phyloP scores from a whole-genome alignment of 2,329 filamentous ascomycete species.

The Pseudofabraea citricarpa region DNA sequence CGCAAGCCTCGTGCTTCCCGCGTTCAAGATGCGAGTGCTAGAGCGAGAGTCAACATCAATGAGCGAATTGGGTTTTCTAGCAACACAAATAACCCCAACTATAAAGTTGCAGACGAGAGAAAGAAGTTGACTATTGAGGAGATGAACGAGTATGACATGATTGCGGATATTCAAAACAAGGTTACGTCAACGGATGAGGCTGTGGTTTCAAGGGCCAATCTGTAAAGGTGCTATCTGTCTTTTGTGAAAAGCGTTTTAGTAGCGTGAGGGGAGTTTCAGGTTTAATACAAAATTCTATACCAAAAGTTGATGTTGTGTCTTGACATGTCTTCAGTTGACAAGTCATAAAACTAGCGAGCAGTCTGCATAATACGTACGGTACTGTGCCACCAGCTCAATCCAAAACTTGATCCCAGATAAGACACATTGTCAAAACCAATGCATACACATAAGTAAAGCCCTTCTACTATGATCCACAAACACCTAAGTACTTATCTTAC shows the following conservation, averaged over 20 bases:
- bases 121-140: conserved; percentile 63
- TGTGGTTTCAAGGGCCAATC: background rate
- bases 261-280: background rate
- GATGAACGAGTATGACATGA: conserved; percentile 63
- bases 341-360: too few species aligned
- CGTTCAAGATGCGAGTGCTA: conserved; percentile 52
- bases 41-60: conserved; percentile 57
- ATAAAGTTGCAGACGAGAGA: conserved; percentile 57
- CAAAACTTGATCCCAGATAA: too few species aligned
- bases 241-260: too few species aligned
- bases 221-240: background rate
- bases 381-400: too few species aligned
- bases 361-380: too few species aligned
- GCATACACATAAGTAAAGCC: too few species aligned
- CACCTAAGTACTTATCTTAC: too few species aligned
- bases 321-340: too few species aligned
- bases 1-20: conserved; percentile 49
- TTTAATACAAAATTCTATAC: background rate
- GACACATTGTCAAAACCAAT: too few species aligned
- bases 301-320: too few species aligned
- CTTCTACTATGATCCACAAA: too few species aligned
- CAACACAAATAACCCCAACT: conserved; percentile 50
- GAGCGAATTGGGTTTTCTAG: conserved; percentile 60
- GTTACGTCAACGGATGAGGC: conserved; percentile 1
- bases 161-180: conserved; percentile 42